Evolutionary conservation across 2,329 filamentous ascomycete species (phyloP), one percentile per base, ranked within the genome.

Genomic region (Verticillium tricorpus): DNA sequence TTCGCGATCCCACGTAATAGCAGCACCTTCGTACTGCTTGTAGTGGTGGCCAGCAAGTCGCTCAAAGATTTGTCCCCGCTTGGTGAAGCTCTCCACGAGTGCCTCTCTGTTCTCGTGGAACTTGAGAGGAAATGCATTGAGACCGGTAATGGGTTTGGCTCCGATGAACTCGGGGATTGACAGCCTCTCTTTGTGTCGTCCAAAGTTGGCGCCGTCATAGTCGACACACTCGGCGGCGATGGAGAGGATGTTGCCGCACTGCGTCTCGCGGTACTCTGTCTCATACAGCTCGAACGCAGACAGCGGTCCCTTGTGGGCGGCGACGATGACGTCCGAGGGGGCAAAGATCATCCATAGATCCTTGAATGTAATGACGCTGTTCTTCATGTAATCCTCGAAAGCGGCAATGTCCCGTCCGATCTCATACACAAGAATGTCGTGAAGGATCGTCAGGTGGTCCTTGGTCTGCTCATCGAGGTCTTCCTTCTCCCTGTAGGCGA

Each of bases 331-430:
- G 55, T 71, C 73, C 0, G 78, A 80, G 0, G 82, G 82, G 58
- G 77, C 76, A 67, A 84, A 83, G 32, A 85, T 76, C n/a, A 80
- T 80, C 82, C 81, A 84, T 11, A 80, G 73, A 56, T 85, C 78
- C 14, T 80, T 75, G 58, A 80, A 85, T 0, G 80, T 80, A 58
- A 86, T 80, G 56, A 85, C 82, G 0, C 79, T 77, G 63, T 86
- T 84, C 64, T 73, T 70, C 63, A 83, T 74, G 59, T 83, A 80
- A 61, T 87, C 84, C 54, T 80, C 74, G 28, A 78, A 80, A 0
- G 78, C 74, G 58, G 79, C 76, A 60, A 86, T 81, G 12, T 74
- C 73, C 22, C 83, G 78, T 17, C 76, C 77, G 11, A 87, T 75
- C 67, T 87, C 84, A 19, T 77, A 76, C 56, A 78, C 73, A 31